Base-by-base conservation (phyloP, 306 rosid genomes). In the Trichosanthes truncata region DNA sequence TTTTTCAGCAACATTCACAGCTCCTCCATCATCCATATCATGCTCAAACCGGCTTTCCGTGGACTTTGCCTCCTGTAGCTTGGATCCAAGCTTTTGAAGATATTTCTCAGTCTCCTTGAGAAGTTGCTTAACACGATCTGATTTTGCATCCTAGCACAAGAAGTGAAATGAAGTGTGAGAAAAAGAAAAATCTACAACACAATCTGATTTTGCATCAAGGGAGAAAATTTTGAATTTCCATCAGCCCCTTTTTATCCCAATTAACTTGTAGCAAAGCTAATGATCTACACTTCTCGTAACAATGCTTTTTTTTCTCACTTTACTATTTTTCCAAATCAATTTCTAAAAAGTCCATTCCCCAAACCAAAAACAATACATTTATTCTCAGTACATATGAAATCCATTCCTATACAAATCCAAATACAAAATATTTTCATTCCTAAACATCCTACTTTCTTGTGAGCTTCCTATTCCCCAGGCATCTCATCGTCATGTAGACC, bases 101-200 rank as follows among this genome's bases (percentile, higher is more conserved):
- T 96, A 96, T 81, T 91, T 93, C 83, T 96, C 99, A 2, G 99
- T 96, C 87, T 92, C 99, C 84, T 93, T 96, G 81, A 96, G 97
- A 61, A 96, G 99, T 84, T 96, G 99, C 87, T 91, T 96, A 51
- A 96, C 99, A 77, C 99, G 97, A 84, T 96, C 99, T 72, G 99
- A 96, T 80, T 96, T 96, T 57, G 97, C 98, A 87, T 96, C 99
- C 99, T 96, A 84, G 52, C 36, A 73, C 51, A 79, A 78, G 66
- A 77, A 80, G 78, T 57, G 65, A 80, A 56, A 75, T 23, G 52
- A 74, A 82, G 29, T 72, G 76, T 79, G 55, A 57, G 52, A 25
- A 31, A 81, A 31, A 17, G 38, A 77, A 72, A 40, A 38, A 0
- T 31, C n/a, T 36, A 38, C 36, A 21, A 26, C 48, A 20, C 31